Percentiles rank a stretch among this genome's conserved stretches.
These are phyloP conservation scores for Clavispora asparagi DNA, from an alignment of 805 yeast genomes.

Conservation along the genomic window DNA sequence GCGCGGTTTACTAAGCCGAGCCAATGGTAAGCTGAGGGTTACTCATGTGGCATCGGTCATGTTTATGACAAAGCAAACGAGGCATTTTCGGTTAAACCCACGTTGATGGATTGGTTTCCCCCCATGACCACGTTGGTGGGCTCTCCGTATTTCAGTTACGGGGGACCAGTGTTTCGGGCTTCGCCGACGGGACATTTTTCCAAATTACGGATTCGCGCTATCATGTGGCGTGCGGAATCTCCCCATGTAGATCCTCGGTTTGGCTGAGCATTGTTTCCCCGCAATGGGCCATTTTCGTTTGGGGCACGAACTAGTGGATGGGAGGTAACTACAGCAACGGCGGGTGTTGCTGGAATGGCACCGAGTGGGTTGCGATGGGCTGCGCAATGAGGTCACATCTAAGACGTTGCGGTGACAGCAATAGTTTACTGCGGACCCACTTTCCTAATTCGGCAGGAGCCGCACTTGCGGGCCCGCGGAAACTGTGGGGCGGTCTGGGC, in stretches of 20 bases:
- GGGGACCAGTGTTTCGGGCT: too few relatives aligned
- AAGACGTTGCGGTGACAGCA: neutral
- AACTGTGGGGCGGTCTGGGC: neutral
- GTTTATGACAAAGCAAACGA: neutral
- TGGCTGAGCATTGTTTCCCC: neutral
- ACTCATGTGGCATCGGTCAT: neutral
- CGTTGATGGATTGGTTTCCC: too few relatives aligned
- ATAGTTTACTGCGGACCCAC: neutral
- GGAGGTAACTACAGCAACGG: too few relatives aligned
- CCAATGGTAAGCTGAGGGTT: neutral
- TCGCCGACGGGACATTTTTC: neutral
- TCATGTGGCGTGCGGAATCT: neutral
- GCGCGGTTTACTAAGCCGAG: slow-evolving; percentile 1
- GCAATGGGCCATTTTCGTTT: neutral
- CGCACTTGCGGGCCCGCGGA: neutral
- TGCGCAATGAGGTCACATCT: too few relatives aligned
- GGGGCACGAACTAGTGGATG: too few relatives aligned
- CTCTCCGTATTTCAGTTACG: too few relatives aligned
- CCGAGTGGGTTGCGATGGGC: neutral
- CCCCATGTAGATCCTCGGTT: neutral
- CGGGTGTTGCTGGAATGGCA: too few relatives aligned
- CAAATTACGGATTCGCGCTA: neutral
- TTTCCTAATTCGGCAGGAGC: neutral
- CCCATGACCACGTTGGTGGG: too few relatives aligned
- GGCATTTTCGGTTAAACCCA: neutral